Evolutionary conservation across 257 asterid species (phyloP), one percentile per base, ranked within the genome.

Genomic region (Ballota nigra): DNA sequence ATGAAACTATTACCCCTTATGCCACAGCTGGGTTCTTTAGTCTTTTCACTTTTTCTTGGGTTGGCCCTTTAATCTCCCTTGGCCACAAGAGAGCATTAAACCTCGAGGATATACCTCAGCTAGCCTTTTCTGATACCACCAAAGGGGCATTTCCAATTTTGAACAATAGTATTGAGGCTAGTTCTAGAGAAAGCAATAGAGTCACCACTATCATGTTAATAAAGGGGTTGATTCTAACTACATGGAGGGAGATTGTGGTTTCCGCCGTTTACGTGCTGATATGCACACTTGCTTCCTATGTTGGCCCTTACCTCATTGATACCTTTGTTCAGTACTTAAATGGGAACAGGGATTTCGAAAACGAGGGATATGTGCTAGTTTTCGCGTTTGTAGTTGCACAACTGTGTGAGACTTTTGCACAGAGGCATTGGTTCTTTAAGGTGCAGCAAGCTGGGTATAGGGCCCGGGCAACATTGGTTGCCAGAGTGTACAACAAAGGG

Each of bases 61-160:
- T 91, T 79, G 36, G 83, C 47, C 85, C 97, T 59, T 77, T 94
- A 59, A 74, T 94, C 58, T 79, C 96, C 41, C 79, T 69, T 41
- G 97, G 99, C 47, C 70, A 78, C 81, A 89, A 75, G 74, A 94
- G 79, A 77, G 69, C 87, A 0, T 65, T 94, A 81, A 83, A 89
- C 95, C 92, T 91, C 15, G 89, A 91, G 85, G 99, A 94, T 82
- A 87, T 91, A 56, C 99, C 99, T 83, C 97, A 91, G 79, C 91
- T 94, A 23, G 73, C 61, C 20, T 22, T 31, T 23, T 45, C 75
- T 2, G 97, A 93, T 68, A 87, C 84, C 53, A 88, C 83, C 19
- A 75, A 83, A 72, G 91, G 87, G 57, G 80, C 88, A 9, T 87
- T 82, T 55, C 96, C 95, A 12, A 58, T 86, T 61, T 74, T 93